A percentile compares a stretch with the other conserved stretches of the same genome.
Evolutionary conservation across 23 red algal genomes (phyloP).

Genomic region (Gracilaria gracilis): DNA sequence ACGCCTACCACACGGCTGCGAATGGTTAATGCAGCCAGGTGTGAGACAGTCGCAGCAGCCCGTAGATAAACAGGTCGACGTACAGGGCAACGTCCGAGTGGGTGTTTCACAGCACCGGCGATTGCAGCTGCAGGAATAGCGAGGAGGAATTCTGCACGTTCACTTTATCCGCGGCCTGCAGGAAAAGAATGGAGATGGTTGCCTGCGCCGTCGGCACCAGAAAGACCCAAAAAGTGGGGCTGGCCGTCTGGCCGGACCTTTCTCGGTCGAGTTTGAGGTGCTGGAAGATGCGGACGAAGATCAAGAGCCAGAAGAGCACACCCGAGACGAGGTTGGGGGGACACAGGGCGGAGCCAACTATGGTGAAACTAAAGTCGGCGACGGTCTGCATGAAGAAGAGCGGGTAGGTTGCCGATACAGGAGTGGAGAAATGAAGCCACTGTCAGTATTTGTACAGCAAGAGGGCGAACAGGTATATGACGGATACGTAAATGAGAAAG

Average conservation of each 20-base stretch:
- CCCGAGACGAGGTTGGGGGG: neutral
- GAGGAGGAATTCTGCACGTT: neutral
- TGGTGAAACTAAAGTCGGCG: conserved; percentile 23
- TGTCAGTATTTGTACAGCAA: conserved; percentile 8
- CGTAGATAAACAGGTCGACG: conserved; percentile 28
- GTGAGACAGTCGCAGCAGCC: neutral
- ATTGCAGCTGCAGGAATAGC: neutral
- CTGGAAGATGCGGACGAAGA: conserved; percentile 33
- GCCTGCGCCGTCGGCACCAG: conserved; percentile 35
- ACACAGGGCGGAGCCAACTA: neutral
- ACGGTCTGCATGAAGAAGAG: conserved; percentile 50
- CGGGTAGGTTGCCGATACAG: neutral
- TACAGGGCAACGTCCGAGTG: conserved; percentile 8
- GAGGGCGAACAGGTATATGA: conserved; percentile 7
- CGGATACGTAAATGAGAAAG: neutral
- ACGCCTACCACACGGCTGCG: conserved; percentile 24
- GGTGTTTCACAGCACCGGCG: neutral
- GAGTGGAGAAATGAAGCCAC: conserved; percentile 31
- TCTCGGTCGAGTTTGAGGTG: neutral
- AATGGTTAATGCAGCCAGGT: conserved; percentile 22
- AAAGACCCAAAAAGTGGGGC: conserved; percentile 29
- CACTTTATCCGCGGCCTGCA: neutral
- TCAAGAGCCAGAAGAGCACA: conserved; percentile 25
- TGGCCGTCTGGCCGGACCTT: neutral
- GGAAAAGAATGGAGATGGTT: conserved; percentile 18